Base-by-base conservation (phyloP, 2,329 filamentous ascomycete genomes). In the Chrysosporium queenslandicum region DNA sequence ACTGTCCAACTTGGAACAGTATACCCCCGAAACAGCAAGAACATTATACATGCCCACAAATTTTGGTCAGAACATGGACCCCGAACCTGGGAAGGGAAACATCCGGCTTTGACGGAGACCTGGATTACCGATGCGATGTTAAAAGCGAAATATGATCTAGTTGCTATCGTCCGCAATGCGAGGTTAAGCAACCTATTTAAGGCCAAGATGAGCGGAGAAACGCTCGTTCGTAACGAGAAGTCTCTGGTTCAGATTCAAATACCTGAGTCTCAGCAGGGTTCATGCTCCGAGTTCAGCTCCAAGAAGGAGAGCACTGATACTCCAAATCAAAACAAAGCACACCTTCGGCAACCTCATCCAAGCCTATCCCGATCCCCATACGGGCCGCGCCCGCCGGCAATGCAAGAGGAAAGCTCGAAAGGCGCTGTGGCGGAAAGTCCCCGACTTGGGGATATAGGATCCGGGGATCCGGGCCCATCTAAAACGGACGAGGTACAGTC, bases 61-160 rank as follows among this genome's bases (percentile, higher is more conserved):
- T 60, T 58, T 37, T 61, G 59, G 59, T 52, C 50, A 6, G 53
- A 56, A 18, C 18, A 32, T 14, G 49, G 52, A 2, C 52, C 37
- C 1, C 40, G 42, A 9, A 60, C 55, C 1, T 53, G 53, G 30
- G 47, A 57, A 7, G 58, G 57, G 20, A 49, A 56, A 25, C 36
- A 46, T 7, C 57, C 57, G 34, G 58, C 34, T 4, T 61, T 57
- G 48, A 43, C 51, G 18, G 20, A 48, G 30, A 53, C 41, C 20
- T 60, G 59, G 59, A 50, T 58, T n/a, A 23, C 52, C 12, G 56
- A 59, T 4, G 56, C 50, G 11, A 45, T 55, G 34, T 20, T 40
- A 23, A 39, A 34, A 14, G 14, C 42, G 2, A 46, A 30, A 29
- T 4, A 32, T 27, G 46, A 46, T 3, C 18, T 55, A 12, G 23